These are phyloP conservation scores for Rhodomyrtus psidioides DNA, from an alignment of 441 rosid species.

Conservation along the genomic window DNA sequence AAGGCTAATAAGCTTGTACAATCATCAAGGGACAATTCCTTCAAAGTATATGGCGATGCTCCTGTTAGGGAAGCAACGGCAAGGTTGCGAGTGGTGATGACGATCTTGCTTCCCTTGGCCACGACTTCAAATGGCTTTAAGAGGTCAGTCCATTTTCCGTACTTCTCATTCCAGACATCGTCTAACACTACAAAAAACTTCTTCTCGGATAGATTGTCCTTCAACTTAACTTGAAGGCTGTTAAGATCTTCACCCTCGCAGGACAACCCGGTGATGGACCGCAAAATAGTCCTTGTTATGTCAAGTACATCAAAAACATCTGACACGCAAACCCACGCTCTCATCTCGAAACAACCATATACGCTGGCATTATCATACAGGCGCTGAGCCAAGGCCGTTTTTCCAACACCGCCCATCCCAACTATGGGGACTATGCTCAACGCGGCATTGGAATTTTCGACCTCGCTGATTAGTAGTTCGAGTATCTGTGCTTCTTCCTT, in stretches of 20 bases:
- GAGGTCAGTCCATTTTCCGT: background rate
- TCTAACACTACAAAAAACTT: background rate
- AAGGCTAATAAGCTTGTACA: background rate
- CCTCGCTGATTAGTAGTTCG: rapidly evolving
- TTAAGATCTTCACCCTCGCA: rapidly evolving
- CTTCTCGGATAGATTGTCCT: no score
- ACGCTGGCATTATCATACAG: rapidly evolving
- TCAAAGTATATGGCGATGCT: background rate
- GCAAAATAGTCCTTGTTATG: background rate
- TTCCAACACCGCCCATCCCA: background rate
- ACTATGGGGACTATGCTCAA: background rate
- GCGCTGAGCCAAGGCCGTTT: rapidly evolving
- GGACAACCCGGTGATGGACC: rapidly evolving
- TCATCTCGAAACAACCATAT: rapidly evolving
- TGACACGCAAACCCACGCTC: background rate
- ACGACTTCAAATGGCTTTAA: background rate
- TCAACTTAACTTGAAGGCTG: background rate
- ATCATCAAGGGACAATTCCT: background rate
- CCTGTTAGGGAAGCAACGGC: background rate
- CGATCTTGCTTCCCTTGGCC: background rate
- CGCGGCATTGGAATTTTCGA: rapidly evolving
- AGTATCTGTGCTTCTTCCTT: background rate
- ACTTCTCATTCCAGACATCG: background rate
- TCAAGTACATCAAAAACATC: background rate
- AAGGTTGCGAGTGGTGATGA: background rate